Base-by-base conservation (phyloP, 1,139 yeast species). In the Nakaseomyces glabratus region DNA sequence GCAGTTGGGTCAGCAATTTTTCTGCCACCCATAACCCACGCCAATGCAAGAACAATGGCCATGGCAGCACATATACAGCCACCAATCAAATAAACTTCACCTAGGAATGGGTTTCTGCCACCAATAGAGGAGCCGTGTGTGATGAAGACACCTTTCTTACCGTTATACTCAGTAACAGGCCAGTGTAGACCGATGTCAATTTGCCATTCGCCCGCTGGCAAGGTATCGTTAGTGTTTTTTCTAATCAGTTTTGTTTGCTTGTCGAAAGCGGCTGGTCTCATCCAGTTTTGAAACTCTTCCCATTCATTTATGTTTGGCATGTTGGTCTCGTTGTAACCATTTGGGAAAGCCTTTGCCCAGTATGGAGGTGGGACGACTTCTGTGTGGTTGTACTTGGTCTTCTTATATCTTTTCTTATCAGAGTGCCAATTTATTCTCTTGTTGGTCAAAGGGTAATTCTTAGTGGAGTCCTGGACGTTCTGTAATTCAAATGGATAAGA, bases 211-310 rank as follows among this genome's bases (percentile, higher is more conserved):
- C 90, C 90, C 4, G 73, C 66, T 1, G 58, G 43, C 38, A 81
- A 55, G 1, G 70, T 52, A 6, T 61, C 66, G 3, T 71, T 62
- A 11, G 65, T 65, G 52, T 76, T 78, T 41, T 69, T 66, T 14
- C 79, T 72, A 39, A 80, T 77, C 20, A 80, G 57, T 50, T 80
- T 81, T 62, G 76, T 71, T 52, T 78, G 78, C 8, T 71, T 65
- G 17, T 88, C 80, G 40, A 81, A 64, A 0, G 85, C 88, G 1
- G 90, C 85, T 1, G 90, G 80, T 47, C 86, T 68, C 93, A 81
- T 81, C 93, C 93, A 81, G 51, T 80, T 81, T 57, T 79, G 85
- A 33, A 71, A 63, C 26, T 65, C 61, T 44, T 71, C 73, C 73
- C 80, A 71, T 7, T 61, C 58, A 1, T 75, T 65, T 26, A 81